Evolutionary conservation across 139 green algal species (phyloP).

Genomic region (Pleodorina starrii): DNA sequence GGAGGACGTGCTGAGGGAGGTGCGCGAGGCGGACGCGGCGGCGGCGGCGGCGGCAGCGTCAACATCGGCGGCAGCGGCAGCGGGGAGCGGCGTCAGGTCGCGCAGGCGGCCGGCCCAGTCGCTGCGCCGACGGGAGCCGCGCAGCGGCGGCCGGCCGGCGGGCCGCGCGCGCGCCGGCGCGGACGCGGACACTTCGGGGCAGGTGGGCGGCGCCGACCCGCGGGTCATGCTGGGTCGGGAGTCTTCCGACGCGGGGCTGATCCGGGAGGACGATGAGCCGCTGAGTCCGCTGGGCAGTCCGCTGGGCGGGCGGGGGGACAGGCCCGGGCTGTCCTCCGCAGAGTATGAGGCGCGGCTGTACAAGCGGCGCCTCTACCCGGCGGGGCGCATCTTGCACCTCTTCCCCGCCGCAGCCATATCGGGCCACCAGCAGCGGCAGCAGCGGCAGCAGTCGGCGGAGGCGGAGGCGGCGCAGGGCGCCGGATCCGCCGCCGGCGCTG

Average conservation of each 20-base stretch:
- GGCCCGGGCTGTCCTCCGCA: not conserved
- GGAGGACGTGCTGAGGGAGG: slow-evolving; percentile 31
- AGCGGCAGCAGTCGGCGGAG: not conserved
- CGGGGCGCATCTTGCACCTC: slow-evolving; percentile 87
- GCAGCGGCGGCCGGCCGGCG: not conserved
- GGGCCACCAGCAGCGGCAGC: no score
- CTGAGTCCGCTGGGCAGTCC: slow-evolving; percentile 5
- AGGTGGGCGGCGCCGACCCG: no score
- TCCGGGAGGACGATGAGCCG: not conserved
- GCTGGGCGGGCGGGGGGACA: not conserved
- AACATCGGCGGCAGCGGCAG: not conserved
- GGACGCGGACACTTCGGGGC: no score
- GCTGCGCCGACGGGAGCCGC: not conserved
- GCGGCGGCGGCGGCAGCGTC: slow-evolving; percentile 1
- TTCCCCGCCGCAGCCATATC: slow-evolving; percentile 67
- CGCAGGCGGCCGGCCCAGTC: no score
- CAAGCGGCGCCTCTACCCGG: slow-evolving; percentile 78
- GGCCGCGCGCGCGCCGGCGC: not conserved
- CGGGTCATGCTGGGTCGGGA: not conserved
- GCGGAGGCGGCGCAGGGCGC: not conserved
- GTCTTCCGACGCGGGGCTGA: not conserved
- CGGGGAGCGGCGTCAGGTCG: not conserved
- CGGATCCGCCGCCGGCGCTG: not conserved
- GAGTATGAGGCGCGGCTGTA: slow-evolving; percentile 14
- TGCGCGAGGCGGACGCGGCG: not conserved